These are phyloP conservation scores for Auricularia sp. DNA, from an alignment of 768 basidiomycete genomes.

Conservation along the genomic window DNA sequence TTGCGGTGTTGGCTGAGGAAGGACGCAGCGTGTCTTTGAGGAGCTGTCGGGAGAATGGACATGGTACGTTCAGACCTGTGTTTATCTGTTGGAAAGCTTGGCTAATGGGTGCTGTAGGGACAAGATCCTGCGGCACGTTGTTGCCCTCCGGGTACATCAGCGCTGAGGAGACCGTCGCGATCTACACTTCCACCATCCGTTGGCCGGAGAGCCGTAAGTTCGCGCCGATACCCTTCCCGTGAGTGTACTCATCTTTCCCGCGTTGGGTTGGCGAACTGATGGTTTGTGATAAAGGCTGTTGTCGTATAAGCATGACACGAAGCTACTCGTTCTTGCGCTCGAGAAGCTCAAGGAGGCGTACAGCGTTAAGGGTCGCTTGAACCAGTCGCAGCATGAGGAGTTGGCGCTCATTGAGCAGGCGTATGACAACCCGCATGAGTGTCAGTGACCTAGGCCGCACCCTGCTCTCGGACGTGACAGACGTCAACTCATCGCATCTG, in stretches of 20 bases:
- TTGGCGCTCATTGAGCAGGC: slow-evolving; percentile 97
- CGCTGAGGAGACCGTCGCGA: slow-evolving; percentile 96
- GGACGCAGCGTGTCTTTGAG: slow-evolving; percentile 35
- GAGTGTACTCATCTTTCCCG: slow-evolving; percentile 18
- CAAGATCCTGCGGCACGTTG: slow-evolving; percentile 38
- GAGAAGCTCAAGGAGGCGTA: slow-evolving; percentile 99
- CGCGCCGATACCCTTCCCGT: slow-evolving; percentile 98
- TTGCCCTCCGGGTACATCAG: slow-evolving; percentile 79
- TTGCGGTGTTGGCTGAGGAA: slow-evolving; percentile 24
- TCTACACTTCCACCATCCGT: slow-evolving; percentile 97
- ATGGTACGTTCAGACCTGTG: slow-evolving; percentile 31
- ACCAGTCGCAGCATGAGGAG: slow-evolving; percentile 97
- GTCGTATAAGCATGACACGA: slow-evolving; percentile 99
- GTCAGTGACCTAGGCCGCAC: slow-evolving; percentile 71
- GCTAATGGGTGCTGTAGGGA: slow-evolving; percentile 28
- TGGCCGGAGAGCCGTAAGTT: slow-evolving; percentile 98
- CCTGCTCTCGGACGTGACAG: slow-evolving; percentile 85
- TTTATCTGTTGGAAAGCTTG: neutral
- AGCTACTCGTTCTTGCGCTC: slow-evolving; percentile 88
- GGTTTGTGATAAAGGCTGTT: slow-evolving; percentile 47
- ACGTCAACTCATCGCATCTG: slow-evolving; percentile 82
- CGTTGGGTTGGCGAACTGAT: neutral
- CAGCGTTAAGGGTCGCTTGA: slow-evolving; percentile 92
- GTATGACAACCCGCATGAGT: slow-evolving; percentile 99
- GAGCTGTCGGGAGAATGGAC: slow-evolving; percentile 46